These are phyloP conservation scores for Pueraria montana DNA, from an alignment of 306 rosid species.

Conservation along the genomic window DNA sequence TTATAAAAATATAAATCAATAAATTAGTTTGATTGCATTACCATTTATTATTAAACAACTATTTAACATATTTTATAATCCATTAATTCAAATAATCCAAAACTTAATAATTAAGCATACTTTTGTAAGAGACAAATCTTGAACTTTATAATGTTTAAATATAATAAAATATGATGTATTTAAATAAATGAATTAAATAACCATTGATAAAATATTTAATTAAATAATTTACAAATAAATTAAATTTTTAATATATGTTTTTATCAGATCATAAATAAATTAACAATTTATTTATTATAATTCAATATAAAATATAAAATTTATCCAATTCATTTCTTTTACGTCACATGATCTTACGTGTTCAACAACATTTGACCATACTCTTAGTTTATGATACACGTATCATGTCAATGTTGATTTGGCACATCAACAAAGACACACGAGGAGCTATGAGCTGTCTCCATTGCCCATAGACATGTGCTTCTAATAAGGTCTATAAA, in stretches of 20 bases:
- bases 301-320: not conserved
- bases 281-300: not conserved
- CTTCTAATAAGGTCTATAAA: not conserved
- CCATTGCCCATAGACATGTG: not conserved
- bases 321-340: not conserved
- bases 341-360: not conserved
- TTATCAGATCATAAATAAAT: not conserved
- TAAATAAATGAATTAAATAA: no score
- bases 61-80: not conserved
- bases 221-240: not conserved
- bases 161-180: not conserved
- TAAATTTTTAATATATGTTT: no score
- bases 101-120: not conserved
- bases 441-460: not conserved
- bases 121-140: not conserved
- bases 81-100: not conserved
- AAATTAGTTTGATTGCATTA: not conserved
- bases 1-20: not conserved
- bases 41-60: not conserved
- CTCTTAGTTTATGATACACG: conserved; percentile 14
- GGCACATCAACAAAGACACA: conserved; percentile 21
- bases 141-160: not conserved
- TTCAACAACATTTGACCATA: not conserved
- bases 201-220: not conserved
- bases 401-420: conserved; percentile 17